These are phyloP conservation scores for Lasiodiplodia theobromae DNA, from an alignment of 2,329 filamentous ascomycete genomes.

Conservation along the genomic window DNA sequence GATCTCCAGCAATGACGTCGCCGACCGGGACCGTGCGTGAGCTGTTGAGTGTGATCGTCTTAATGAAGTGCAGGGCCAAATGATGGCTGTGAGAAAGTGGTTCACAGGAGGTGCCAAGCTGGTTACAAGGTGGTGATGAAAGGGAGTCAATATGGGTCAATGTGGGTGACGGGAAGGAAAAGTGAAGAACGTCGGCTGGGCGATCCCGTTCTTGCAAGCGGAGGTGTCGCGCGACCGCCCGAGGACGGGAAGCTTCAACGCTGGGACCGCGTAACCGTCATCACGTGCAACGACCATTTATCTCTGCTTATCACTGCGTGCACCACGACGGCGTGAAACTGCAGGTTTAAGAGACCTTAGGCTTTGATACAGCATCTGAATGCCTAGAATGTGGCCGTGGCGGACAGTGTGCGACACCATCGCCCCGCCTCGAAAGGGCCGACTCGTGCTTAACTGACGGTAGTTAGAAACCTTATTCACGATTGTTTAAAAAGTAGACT, in stretches of 20 bases:
- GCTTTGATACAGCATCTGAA: not conserved
- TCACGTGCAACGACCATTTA: not conserved
- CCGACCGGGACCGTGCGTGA: not conserved
- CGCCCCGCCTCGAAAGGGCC: not conserved
- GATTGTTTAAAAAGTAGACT: no score
- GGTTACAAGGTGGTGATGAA: not conserved
- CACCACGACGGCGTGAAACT: not conserved
- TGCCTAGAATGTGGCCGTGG: not conserved
- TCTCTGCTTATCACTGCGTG: not conserved
- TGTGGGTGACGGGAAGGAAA: not conserved
- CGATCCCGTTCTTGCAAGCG: not conserved
- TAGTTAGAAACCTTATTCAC: no score
- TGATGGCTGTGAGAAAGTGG: not conserved
- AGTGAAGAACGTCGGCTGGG: not conserved
- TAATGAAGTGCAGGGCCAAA: not conserved
- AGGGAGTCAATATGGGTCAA: not conserved
- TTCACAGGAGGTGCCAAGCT: not conserved
- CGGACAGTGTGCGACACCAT: not conserved
- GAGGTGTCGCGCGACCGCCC: not conserved
- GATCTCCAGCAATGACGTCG: slow-evolving; percentile 10
- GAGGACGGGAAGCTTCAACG: not conserved
- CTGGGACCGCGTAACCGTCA: not conserved
- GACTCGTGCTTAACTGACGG: no score
- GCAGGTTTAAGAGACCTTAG: not conserved
- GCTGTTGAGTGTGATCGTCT: slow-evolving; percentile 14